These are phyloP conservation scores for Oryza meridionalis DNA, from an alignment of 176 grass and related monocot genomes.

Conservation along the genomic window DNA sequence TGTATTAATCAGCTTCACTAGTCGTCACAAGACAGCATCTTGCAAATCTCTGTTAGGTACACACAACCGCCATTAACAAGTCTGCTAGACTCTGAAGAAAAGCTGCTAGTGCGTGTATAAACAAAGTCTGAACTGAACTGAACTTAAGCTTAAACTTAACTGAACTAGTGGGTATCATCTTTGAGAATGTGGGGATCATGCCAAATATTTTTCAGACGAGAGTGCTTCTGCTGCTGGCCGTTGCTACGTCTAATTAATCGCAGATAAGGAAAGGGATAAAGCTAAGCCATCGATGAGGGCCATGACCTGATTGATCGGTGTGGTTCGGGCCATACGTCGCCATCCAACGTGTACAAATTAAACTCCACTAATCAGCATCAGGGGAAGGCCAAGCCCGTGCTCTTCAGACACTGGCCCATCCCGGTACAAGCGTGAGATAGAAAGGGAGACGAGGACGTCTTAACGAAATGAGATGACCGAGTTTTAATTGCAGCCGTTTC, in stretches of 20 bases:
- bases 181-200: conserved; percentile 15
- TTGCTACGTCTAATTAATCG: not conserved
- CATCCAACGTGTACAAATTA: conserved; percentile 30
- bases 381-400: not conserved
- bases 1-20: not conserved
- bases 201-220: not conserved
- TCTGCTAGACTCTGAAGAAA: not conserved
- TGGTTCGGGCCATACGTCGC: conserved; percentile 44
- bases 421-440: not conserved
- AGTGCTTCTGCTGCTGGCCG: not conserved
- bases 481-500: not conserved
- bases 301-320: not conserved
- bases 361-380: conserved; percentile 27
- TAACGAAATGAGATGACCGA: not conserved
- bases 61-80: not conserved
- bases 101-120: not conserved
- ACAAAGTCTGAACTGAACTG: not conserved
- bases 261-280: not conserved
- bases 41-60: conserved; percentile 20
- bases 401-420: not conserved
- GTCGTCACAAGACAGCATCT: not conserved
- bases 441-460: conserved; percentile 25
- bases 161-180: not conserved
- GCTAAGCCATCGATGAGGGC: not conserved
- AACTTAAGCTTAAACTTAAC: not conserved